Evolutionary conservation across 768 basidiomycete genomes (phyloP).

Genomic region (Leccinum fibrillosum): DNA sequence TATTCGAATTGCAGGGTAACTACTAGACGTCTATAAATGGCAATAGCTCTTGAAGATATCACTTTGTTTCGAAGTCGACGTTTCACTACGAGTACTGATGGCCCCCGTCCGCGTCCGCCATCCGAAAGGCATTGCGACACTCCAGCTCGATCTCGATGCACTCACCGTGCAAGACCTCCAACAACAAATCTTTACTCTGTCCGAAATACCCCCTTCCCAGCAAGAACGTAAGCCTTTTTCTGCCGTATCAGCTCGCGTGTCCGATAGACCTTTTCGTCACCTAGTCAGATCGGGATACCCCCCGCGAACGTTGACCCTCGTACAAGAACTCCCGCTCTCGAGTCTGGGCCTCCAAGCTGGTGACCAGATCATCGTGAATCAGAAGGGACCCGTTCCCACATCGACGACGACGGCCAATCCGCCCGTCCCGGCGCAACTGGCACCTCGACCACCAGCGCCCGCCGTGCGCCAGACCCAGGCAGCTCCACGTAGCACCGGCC

Average conservation of each 20-base stretch:
- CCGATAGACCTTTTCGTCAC: neutral
- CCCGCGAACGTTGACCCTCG: conserved; percentile 64
- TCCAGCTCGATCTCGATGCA: conserved; percentile 61
- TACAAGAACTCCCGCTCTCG: conserved; percentile 71
- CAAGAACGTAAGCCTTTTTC: conserved; percentile 65
- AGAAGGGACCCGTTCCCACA: conserved; percentile 23
- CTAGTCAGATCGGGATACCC: conserved; percentile 86
- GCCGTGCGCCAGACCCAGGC: conserved; percentile 12
- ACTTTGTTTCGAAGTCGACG: neutral
- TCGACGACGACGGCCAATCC: conserved; percentile 3
- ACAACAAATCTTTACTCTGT: conserved; percentile 60
- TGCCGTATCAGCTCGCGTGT: neutral
- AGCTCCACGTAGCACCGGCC: conserved; percentile 32
- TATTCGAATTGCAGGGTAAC: neutral
- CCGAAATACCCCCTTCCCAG: conserved; percentile 69
- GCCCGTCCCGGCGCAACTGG: conserved; percentile 7
- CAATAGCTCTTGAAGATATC: neutral
- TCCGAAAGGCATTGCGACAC: conserved; percentile 77
- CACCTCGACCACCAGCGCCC: conserved; percentile 14
- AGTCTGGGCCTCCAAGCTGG: conserved; percentile 74
- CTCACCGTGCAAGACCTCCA: conserved; percentile 74
- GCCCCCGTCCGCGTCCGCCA: conserved; percentile 76
- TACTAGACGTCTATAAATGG: conserved; percentile 8
- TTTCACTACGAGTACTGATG: conserved; percentile 38
- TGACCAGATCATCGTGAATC: conserved; percentile 83